Evolutionary conservation across 2,329 filamentous ascomycete genomes (phyloP), one percentile per base, ranked within the genome.

Genomic region (Samsoniella hepiali): DNA sequence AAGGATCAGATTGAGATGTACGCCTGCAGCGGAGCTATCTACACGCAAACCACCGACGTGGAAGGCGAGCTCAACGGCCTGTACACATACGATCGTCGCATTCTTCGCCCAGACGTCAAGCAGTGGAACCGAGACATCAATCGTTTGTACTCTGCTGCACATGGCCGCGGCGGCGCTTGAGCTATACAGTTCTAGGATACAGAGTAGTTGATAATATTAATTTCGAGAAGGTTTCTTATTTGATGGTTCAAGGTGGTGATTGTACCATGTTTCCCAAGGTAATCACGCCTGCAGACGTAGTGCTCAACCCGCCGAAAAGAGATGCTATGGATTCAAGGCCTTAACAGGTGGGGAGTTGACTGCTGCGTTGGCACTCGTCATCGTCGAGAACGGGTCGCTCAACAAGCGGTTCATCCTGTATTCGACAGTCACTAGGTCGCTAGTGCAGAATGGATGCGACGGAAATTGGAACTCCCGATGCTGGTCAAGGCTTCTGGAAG

Each of bases 21-120:
- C 63, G 79, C 84, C 0, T 91, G 89, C 74, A 88, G 84, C 40
- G 88, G 84, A 0, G 89, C 83, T 11, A 82, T 91, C 0, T 91
- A 87, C 82, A 91, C 89, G 1, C 88, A 91, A 76, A 91, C 88
- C 0, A 89, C 86, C 0, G 89, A 91, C 68, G 88, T 91, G 0
- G 88, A 91, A 71, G 88, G 88, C 5, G 89, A 91, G 71, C 86
- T 91, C 9, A 91, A 91, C 67, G 89, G 89, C 0, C 76, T 91
- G 63, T 72, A 90, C 67, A 90, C 88, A 0, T 90, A 90, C 68
- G 88, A 91, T 71, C 82, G 88, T 1, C 78, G 87, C 0, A 64
- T 88, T 0, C 71, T 88, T 40, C 77, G 88, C 1, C 81, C 84
- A 5, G 76, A 90, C 64, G 74, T 77, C 45, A 72, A 75, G 8